Percentiles rank a stretch among this genome's conserved stretches.
phyloP scores from a whole-genome alignment of 1,284 basidiomycete genomes.

The Ustilago cynodontis region DNA sequence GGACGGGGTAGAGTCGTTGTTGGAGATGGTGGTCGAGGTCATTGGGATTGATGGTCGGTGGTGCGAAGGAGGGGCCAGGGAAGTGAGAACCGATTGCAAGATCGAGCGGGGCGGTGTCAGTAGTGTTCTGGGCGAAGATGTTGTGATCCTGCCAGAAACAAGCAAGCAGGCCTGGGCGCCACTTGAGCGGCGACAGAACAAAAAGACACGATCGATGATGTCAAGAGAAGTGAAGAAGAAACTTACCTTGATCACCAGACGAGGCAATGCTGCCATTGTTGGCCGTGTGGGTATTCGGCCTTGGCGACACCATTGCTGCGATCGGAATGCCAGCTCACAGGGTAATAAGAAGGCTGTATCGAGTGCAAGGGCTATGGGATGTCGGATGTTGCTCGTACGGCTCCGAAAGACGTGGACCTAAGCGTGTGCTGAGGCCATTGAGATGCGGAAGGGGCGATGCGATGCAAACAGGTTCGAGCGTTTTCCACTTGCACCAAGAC shows the following conservation, averaged over 20 bases:
- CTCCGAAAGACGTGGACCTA: not conserved
- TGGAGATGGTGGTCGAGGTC: slow-evolving; percentile 9
- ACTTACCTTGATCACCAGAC: slow-evolving; percentile 35
- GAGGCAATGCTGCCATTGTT: slow-evolving; percentile 30
- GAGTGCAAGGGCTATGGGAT: not conserved
- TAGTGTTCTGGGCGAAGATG: not conserved
- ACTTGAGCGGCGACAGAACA: not conserved
- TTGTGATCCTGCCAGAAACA: not conserved
- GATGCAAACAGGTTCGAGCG: not conserved
- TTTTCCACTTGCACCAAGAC: not conserved
- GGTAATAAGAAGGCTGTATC: not conserved
- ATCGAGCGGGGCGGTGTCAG: slow-evolving; percentile 12
- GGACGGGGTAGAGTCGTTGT: not conserved
- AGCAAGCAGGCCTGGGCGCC: too few species aligned
- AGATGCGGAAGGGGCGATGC: not conserved
- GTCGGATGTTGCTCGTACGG: slow-evolving; percentile 3
- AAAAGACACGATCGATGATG: not conserved
- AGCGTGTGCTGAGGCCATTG: not conserved
- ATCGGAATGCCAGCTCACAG: not conserved
- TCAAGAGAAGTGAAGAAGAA: not conserved
- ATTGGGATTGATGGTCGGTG: not conserved
- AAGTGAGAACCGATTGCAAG: not conserved
- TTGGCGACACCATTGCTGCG: slow-evolving; percentile 1
- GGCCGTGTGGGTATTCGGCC: slow-evolving; percentile 16
- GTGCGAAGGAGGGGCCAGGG: not conserved